These are phyloP conservation scores for Termitomyces sp. DNA, from an alignment of 768 basidiomycete genomes.

Conservation along the genomic window DNA sequence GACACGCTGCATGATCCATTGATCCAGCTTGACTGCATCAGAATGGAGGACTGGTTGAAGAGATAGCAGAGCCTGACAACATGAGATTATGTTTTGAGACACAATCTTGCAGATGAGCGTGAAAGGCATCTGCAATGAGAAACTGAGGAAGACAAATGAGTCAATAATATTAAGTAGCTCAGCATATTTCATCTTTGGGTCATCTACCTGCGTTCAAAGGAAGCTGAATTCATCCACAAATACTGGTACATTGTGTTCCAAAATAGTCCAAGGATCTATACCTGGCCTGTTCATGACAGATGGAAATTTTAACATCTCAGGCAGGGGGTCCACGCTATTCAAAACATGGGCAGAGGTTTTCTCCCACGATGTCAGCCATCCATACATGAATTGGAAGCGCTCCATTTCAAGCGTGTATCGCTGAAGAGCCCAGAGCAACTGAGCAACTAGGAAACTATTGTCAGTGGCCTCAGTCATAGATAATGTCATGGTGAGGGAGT, in stretches of 20 bases:
- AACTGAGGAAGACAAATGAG: constrained; percentile 19
- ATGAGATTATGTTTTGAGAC: constrained; percentile 17
- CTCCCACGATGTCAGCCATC: too few relatives aligned
- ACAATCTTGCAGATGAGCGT: constrained; percentile 19
- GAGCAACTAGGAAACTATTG: too few relatives aligned
- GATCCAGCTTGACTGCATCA: constrained; percentile 18
- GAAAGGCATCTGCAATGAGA: constrained; percentile 13
- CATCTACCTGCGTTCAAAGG: constrained; percentile 17
- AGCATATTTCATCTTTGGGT: constrained; percentile 8
- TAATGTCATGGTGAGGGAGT: too few relatives aligned
- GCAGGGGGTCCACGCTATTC: too few relatives aligned
- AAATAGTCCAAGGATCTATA: too few relatives aligned
- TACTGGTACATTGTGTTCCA: background rate
- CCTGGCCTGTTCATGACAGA: too few relatives aligned
- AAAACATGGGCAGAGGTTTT: too few relatives aligned
- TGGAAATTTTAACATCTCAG: too few relatives aligned
- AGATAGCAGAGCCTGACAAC: constrained; percentile 14
- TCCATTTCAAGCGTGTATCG: too few relatives aligned
- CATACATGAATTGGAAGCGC: too few relatives aligned
- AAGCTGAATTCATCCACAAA: constrained; percentile 1
- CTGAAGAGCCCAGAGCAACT: too few relatives aligned
- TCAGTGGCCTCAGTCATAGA: too few relatives aligned
- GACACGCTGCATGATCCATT: constrained; percentile 7
- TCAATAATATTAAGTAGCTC: constrained; percentile 16
- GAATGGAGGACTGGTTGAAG: constrained; percentile 17